A percentile compares a stretch with the other conserved stretches of the same genome.
These are phyloP conservation scores for Boletus rubescentipes DNA, from an alignment of 768 basidiomycete genomes.

Conservation along the genomic window DNA sequence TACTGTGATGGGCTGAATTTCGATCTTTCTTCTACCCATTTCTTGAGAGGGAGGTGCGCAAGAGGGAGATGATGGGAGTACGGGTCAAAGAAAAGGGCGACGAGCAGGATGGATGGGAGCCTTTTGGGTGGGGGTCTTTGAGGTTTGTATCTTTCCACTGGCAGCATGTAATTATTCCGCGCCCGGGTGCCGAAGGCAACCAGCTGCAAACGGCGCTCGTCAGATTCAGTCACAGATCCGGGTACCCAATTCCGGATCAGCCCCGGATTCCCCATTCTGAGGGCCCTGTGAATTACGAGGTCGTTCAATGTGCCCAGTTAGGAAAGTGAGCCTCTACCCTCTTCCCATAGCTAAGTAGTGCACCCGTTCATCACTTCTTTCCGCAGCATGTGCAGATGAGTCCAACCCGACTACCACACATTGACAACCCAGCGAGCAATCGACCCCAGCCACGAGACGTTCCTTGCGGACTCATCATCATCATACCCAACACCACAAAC, in stretches of 20 bases:
- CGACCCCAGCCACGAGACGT: not conserved
- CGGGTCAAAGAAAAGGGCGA: constrained; percentile 16
- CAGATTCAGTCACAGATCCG: constrained; percentile 32
- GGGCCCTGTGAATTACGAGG: constrained; percentile 8
- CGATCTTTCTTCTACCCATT: constrained; percentile 80
- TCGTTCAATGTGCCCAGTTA: not conserved
- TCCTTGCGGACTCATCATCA: constrained; percentile 1
- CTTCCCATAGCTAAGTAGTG: constrained; percentile 23
- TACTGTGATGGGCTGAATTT: constrained; percentile 79
- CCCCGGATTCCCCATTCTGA: constrained; percentile 23
- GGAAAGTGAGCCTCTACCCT: not conserved
- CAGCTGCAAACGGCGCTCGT: constrained; percentile 37
- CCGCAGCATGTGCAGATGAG: no score
- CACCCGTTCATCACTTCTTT: constrained; percentile 17
- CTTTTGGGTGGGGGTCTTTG: constrained; percentile 33
- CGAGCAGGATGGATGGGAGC: constrained; percentile 30
- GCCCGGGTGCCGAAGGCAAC: constrained; percentile 39
- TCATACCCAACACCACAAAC: not conserved
- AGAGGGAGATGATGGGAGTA: constrained; percentile 23
- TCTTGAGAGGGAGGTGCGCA: constrained; percentile 5
- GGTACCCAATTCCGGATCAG: constrained; percentile 28
- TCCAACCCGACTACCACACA: not conserved
- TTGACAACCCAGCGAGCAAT: constrained; percentile 21
- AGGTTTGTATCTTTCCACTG: constrained; percentile 35
- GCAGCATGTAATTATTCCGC: constrained; percentile 39